phyloP scores from a whole-genome alignment of 2,329 filamentous ascomycete genomes.

The Neofusicoccum parvum region DNA sequence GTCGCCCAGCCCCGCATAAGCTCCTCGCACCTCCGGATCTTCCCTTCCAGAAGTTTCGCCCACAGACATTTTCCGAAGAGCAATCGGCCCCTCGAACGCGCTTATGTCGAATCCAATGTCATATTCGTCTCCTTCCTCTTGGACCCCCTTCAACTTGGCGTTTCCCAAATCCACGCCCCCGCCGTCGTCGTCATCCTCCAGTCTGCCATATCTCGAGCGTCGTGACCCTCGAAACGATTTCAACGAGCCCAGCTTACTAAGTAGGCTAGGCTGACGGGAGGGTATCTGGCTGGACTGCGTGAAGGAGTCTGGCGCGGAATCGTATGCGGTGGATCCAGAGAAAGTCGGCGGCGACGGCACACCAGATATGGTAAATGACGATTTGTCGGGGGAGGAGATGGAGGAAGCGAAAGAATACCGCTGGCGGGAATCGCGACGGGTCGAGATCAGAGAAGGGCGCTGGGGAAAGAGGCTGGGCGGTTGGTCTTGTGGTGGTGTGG shows the following conservation, averaged over 20 bases:
- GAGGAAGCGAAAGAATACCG: slow-evolving; percentile 1
- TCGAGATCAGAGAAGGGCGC: slow-evolving; percentile 32
- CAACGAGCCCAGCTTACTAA: slow-evolving; percentile 36
- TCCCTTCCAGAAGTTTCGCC: not conserved
- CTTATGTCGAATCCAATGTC: slow-evolving; percentile 33
- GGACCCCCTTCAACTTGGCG: slow-evolving; percentile 28
- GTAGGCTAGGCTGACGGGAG: slow-evolving; percentile 33
- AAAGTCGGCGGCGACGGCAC: slow-evolving; percentile 31
- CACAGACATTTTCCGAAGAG: slow-evolving; percentile 29
- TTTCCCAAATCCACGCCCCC: slow-evolving; percentile 2
- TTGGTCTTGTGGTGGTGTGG: slow-evolving; percentile 36
- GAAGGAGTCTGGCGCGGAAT: slow-evolving; percentile 28
- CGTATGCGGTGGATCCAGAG: slow-evolving; percentile 34
- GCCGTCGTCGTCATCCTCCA: slow-evolving; percentile 37
- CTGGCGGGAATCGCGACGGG: slow-evolving; percentile 33
- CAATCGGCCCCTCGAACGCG: slow-evolving; percentile 31
- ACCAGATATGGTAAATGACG: not conserved
- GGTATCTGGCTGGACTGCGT: slow-evolving; percentile 26
- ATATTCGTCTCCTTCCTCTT: slow-evolving; percentile 33
- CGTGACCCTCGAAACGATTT: slow-evolving; percentile 24
- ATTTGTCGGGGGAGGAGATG: not conserved
- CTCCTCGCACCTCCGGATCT: slow-evolving; percentile 23
- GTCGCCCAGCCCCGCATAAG: slow-evolving; percentile 24
- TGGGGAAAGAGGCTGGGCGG: slow-evolving; percentile 42
- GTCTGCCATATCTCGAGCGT: slow-evolving; percentile 31